Conservation (phyloP, 768 basidiomycete genomes). For the Austroboletus eburneus region DNA sequence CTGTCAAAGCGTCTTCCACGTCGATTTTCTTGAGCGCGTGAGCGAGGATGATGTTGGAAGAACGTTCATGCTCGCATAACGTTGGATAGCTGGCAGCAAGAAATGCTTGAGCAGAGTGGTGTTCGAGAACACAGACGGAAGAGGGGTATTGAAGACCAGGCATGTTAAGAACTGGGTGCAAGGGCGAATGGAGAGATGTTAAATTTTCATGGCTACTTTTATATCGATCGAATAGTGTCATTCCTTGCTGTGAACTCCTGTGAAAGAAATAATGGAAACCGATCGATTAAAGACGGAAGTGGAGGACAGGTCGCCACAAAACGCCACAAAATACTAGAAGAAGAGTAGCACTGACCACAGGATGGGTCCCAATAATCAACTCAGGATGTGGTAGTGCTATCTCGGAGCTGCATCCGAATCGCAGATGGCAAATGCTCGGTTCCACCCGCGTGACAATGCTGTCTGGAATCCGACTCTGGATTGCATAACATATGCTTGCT, state of each 20-base stretch:
- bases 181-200: not conserved
- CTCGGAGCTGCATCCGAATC: not conserved
- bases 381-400: not conserved
- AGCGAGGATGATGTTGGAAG: conserved; percentile 50
- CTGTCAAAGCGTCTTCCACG: conserved; percentile 36
- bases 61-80: conserved; percentile 41
- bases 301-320: too few relatives aligned
- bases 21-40: conserved; percentile 43
- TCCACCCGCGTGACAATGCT: too few relatives aligned
- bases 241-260: conserved; percentile 21
- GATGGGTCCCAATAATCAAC: conserved; percentile 12
- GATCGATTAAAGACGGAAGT: too few relatives aligned
- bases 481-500: too few relatives aligned
- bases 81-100: conserved; percentile 39
- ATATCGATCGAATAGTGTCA: conserved; percentile 1
- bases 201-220: not conserved
- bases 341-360: too few relatives aligned
- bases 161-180: conserved; percentile 11
- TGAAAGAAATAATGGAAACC: conserved; percentile 13
- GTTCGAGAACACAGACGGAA: conserved; percentile 33
- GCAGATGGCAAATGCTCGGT: too few relatives aligned
- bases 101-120: conserved; percentile 38
- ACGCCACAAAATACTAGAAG: too few relatives aligned
- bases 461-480: too few relatives aligned
- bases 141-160: conserved; percentile 29